Evolutionary conservation across 805 yeast species (phyloP).

Genomic region (Komagataella kurtzmanii): DNA sequence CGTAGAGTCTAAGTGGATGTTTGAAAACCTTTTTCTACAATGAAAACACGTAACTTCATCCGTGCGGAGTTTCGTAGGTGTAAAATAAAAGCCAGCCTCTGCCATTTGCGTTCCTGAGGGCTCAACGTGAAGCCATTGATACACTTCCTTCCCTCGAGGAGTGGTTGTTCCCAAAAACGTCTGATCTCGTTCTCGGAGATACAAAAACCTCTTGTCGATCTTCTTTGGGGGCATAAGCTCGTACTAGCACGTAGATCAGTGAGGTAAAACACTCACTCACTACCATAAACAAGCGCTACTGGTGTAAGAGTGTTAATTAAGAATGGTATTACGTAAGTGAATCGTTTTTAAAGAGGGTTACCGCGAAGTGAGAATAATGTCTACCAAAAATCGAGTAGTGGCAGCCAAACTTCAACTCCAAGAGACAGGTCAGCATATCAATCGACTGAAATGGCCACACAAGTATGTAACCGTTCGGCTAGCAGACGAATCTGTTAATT

Average conservation of each 20-base stretch:
- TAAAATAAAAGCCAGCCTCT: conserved; percentile 46
- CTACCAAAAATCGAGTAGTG: neutral
- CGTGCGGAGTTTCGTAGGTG: conserved; percentile 29
- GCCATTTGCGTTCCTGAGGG: conserved; percentile 21
- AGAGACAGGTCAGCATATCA: neutral
- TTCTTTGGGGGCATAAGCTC: neutral
- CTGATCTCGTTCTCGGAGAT: neutral
- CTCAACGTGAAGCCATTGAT: neutral
- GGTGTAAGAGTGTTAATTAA: neutral
- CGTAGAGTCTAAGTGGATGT: conserved; percentile 1
- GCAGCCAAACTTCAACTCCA: neutral
- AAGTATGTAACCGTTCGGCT: neutral
- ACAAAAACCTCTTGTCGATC: neutral
- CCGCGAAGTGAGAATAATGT: neutral
- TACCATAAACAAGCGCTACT: neutral
- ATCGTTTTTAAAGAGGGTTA: neutral
- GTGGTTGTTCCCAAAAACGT: neutral
- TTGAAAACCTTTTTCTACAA: conserved; percentile 35
- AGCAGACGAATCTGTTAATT: neutral
- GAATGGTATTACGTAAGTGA: too few species aligned
- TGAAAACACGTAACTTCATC: conserved; percentile 46
- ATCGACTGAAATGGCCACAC: neutral
- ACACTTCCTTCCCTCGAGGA: neutral
- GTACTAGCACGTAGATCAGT: neutral
- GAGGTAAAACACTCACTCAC: neutral